These are phyloP conservation scores for Xylaria sp. DNA, from an alignment of 2,329 filamentous ascomycete species.

Conservation along the genomic window DNA sequence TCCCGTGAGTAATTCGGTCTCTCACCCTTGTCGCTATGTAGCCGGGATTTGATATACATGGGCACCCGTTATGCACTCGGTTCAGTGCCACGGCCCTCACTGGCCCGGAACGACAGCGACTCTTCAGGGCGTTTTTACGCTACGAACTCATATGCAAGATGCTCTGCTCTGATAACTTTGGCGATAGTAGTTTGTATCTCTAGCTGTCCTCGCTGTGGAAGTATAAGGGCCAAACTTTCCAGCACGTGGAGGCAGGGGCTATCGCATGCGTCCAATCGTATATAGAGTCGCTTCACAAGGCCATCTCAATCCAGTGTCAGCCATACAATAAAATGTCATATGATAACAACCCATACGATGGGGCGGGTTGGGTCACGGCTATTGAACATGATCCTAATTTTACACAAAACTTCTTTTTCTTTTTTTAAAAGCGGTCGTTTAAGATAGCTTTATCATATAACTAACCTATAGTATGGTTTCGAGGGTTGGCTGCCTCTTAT, in stretches of 20 bases:
- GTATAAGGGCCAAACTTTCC: slow-evolving; percentile 21
- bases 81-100: slow-evolving; percentile 8
- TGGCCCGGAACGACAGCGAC: slow-evolving; percentile 12
- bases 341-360: too few relatives aligned
- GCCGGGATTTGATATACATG: not conserved
- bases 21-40: too few relatives aligned
- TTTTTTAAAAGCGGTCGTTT: too few relatives aligned
- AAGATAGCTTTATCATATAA: too few relatives aligned
- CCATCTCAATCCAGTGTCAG: slow-evolving; percentile 9
- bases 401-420: too few relatives aligned
- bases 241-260: slow-evolving; percentile 14
- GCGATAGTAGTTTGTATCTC: slow-evolving; percentile 9
- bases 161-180: slow-evolving; percentile 9
- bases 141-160: slow-evolving; percentile 27
- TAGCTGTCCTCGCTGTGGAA: slow-evolving; percentile 15
- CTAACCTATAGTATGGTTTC: too few relatives aligned
- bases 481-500: too few relatives aligned
- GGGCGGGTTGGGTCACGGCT: too few relatives aligned
- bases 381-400: too few relatives aligned
- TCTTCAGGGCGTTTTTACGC: slow-evolving; percentile 10
- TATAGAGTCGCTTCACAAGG: slow-evolving; percentile 17
- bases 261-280: slow-evolving; percentile 18
- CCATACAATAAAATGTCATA: not conserved
- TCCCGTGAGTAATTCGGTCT: too few relatives aligned
- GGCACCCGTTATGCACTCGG: slow-evolving; percentile 12